phyloP scores from a whole-genome alignment of 2,329 filamentous ascomycete genomes.

The Dryadomyces quercus-mongolicae region DNA sequence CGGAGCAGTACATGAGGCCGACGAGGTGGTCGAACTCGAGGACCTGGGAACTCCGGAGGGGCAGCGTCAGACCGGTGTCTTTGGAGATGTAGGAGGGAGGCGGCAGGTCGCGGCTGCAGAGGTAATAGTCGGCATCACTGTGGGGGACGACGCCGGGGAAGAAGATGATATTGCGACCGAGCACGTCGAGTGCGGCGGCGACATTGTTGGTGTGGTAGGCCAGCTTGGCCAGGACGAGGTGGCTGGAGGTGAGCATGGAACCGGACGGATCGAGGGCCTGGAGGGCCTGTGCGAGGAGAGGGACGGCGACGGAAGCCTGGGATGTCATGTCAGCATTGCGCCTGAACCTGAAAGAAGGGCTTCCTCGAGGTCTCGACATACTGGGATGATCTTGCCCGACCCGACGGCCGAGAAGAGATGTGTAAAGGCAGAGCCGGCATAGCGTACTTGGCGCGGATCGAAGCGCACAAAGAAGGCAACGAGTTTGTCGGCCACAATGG shows the following conservation, averaged over 20 bases:
- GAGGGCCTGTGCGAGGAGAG: slow-evolving; percentile 39
- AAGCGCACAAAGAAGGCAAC: slow-evolving; percentile 35
- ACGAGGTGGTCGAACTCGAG: slow-evolving; percentile 59
- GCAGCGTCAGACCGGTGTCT: slow-evolving; percentile 43
- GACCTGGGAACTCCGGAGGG: slow-evolving; percentile 38
- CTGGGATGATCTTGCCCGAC: slow-evolving; percentile 27
- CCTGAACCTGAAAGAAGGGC: too few relatives aligned
- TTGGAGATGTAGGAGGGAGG: slow-evolving; percentile 47
- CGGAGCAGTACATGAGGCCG: slow-evolving; percentile 51
- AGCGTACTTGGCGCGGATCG: slow-evolving; percentile 39
- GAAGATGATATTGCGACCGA: slow-evolving; percentile 55
- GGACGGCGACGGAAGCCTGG: slow-evolving; percentile 34
- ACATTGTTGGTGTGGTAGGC: slow-evolving; percentile 45
- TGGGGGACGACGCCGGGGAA: slow-evolving; percentile 34
- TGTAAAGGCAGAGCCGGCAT: slow-evolving; percentile 31
- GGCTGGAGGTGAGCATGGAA: slow-evolving; percentile 13
- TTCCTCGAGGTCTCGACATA: slow-evolving; percentile 21
- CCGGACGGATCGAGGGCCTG: slow-evolving; percentile 52
- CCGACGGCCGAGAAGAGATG: slow-evolving; percentile 29
- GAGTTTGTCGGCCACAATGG: slow-evolving; percentile 27
- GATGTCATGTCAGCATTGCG: too few relatives aligned
- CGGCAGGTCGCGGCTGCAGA: slow-evolving; percentile 33
- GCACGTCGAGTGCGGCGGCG: slow-evolving; percentile 42
- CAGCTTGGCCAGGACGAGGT: slow-evolving; percentile 12
- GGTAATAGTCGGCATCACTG: slow-evolving; percentile 13